phyloP scores from a whole-genome alignment of 768 basidiomycete species.

The Lanmaoa rubissima region DNA sequence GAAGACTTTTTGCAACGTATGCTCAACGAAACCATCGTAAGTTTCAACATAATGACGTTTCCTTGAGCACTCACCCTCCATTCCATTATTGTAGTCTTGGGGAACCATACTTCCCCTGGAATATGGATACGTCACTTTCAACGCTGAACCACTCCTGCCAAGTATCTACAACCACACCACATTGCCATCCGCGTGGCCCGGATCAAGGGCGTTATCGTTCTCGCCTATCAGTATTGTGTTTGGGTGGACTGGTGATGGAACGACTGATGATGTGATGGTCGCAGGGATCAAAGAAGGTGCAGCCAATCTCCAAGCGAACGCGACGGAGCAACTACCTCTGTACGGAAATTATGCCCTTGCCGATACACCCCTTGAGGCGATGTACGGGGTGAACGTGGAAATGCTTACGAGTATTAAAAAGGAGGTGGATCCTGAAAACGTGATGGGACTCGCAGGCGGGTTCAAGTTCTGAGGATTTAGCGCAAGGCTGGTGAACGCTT shows the following conservation, averaged over 20 bases:
- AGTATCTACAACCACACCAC: constrained; percentile 38
- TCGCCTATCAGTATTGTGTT: constrained; percentile 48
- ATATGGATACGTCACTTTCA: constrained; percentile 44
- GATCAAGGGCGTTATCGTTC: constrained; percentile 36
- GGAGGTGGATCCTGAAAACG: constrained; percentile 51
- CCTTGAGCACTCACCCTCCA: neutral
- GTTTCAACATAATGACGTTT: neutral
- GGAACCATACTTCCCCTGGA: constrained; percentile 35
- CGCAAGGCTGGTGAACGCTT: neutral
- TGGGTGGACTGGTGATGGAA: constrained; percentile 40
- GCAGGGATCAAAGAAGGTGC: constrained; percentile 40
- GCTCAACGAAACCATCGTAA: constrained; percentile 17
- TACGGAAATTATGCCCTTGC: constrained; percentile 63
- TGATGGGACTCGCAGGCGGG: constrained; percentile 69
- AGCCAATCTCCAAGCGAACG: constrained; percentile 39
- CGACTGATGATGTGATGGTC: constrained; percentile 41
- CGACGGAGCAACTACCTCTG: constrained; percentile 38
- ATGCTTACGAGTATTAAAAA: constrained; percentile 40
- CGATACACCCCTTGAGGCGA: constrained; percentile 46
- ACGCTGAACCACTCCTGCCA: constrained; percentile 51
- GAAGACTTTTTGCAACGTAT: constrained; percentile 19
- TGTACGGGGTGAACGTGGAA: constrained; percentile 52
- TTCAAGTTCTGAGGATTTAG: constrained; percentile 46
- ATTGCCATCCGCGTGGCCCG: constrained; percentile 47
- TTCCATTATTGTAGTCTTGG: constrained; percentile 38